Base-by-base conservation (phyloP, 371 early-diverging fungal species). In the Mucor irregularis region DNA sequence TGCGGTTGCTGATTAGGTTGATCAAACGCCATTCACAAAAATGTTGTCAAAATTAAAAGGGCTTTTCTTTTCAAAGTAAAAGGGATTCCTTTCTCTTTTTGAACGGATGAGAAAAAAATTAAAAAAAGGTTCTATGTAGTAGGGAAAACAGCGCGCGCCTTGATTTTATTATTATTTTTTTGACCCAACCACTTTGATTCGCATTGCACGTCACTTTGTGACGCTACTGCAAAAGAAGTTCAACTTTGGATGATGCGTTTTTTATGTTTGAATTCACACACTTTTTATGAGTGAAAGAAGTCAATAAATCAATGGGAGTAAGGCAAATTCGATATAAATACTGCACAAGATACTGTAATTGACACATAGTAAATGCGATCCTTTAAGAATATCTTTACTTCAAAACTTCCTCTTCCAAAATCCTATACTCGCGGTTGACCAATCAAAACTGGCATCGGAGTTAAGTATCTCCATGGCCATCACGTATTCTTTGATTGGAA, bases 21-120 rank as follows among this genome's bases (percentile, higher is more conserved):
- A 62, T 71, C 72, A 62, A 71, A 67, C 50, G 67, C 55, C 71
- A 71, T 70, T 53, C 64, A 68, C 56, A 45, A 21, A 57, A 50
- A 22, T 34, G 26, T n/a, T n/a, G n/a, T n/a, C n/a, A n/a, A n/a
- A n/a, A n/a, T n/a, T n/a, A n/a, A n/a, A n/a, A n/a, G n/a, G 21
- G 21, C 2, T 1, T 35, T 49, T 34, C 17, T n/a, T n/a, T n/a
- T n/a, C n/a, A n/a, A n/a, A n/a, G n/a, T n/a, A n/a, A n/a, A n/a
- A n/a, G n/a, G n/a, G n/a, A n/a, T n/a, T n/a, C n/a, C n/a, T n/a
- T n/a, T n/a, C n/a, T n/a, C n/a, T 42, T 11, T 42, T 42, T 37
- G 17, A 35, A n/a, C 28, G 7, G 29, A 49, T 40, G 49, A 24
- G 39, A 56, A 33, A 47, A 46, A 25, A 61, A n/a, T n/a, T n/a